Evolutionary conservation across 1,284 basidiomycete species (phyloP).

Genomic region (Ganoderma meredithae): DNA sequence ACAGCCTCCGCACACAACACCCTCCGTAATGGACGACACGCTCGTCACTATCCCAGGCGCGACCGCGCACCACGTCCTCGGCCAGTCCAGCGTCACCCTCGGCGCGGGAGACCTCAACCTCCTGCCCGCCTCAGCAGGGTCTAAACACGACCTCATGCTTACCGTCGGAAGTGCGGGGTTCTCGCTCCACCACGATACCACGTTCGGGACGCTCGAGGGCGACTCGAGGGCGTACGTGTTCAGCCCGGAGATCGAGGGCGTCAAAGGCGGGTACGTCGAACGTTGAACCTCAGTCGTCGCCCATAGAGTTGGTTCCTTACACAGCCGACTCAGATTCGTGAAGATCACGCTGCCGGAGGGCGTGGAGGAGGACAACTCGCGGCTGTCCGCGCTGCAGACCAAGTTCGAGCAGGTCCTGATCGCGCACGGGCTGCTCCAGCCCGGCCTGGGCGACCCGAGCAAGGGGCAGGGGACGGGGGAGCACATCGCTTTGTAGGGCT

Average conservation of each 20-base stretch:
- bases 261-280: slow-evolving; percentile 34
- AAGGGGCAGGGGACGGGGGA: slow-evolving; percentile 6
- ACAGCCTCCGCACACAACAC: not conserved
- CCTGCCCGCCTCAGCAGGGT: slow-evolving; percentile 4
- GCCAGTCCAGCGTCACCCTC: slow-evolving; percentile 34
- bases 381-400: slow-evolving; percentile 36
- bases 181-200: slow-evolving; percentile 34
- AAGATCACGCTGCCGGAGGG: slow-evolving; percentile 39
- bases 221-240: slow-evolving; percentile 40
- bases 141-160: slow-evolving; percentile 26
- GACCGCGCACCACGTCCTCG: slow-evolving; percentile 38
- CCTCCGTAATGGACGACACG: slow-evolving; percentile 15
- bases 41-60: slow-evolving; percentile 36
- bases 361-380: slow-evolving; percentile 30
- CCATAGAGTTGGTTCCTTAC: too few relatives aligned
- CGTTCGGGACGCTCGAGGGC: slow-evolving; percentile 40
- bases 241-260: slow-evolving; percentile 37
- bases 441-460: slow-evolving; percentile 18
- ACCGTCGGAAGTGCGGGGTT: slow-evolving; percentile 40
- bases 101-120: slow-evolving; percentile 38
- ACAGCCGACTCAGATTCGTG: slow-evolving; percentile 33
- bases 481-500: slow-evolving; percentile 22
- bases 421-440: slow-evolving; percentile 37
- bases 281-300: not conserved
- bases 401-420: slow-evolving; percentile 41